These are phyloP conservation scores for Inga oerstediana DNA, from an alignment of 306 rosid genomes.

Conservation along the genomic window DNA sequence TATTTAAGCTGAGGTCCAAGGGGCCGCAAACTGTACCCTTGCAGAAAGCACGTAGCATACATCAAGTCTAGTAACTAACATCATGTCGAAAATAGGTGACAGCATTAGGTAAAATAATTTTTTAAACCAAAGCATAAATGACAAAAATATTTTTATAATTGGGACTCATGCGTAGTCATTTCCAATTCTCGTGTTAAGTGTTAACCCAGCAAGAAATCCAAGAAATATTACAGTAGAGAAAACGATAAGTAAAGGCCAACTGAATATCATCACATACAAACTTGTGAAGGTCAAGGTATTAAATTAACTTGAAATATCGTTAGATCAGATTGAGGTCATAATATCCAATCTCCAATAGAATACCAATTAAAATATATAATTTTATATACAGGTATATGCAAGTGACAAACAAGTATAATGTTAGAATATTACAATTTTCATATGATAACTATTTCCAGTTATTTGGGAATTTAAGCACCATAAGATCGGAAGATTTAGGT, in stretches of 20 bases:
- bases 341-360: background rate
- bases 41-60: background rate
- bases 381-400: too few species aligned
- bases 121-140: background rate
- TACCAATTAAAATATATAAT: too few species aligned
- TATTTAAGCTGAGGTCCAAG: background rate
- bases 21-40: background rate
- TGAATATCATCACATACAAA: background rate
- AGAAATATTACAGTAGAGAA: constrained; percentile 20
- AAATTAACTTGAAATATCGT: background rate
- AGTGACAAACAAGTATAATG: too few species aligned
- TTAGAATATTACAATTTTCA: background rate
- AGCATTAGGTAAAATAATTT: constrained; percentile 6
- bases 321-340: background rate
- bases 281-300: background rate
- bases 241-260: background rate
- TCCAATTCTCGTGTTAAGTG: background rate
- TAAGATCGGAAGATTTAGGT: background rate
- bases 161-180: too few species aligned
- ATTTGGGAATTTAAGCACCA: background rate
- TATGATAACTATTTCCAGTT: background rate
- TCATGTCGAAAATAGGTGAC: constrained; percentile 2
- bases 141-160: too few species aligned
- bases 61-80: background rate
- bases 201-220: constrained; percentile 11